A percentile compares a stretch with the other conserved stretches of the same genome.
Conservation (phyloP, 345 rosid species). For the Adansonia digitata region DNA sequence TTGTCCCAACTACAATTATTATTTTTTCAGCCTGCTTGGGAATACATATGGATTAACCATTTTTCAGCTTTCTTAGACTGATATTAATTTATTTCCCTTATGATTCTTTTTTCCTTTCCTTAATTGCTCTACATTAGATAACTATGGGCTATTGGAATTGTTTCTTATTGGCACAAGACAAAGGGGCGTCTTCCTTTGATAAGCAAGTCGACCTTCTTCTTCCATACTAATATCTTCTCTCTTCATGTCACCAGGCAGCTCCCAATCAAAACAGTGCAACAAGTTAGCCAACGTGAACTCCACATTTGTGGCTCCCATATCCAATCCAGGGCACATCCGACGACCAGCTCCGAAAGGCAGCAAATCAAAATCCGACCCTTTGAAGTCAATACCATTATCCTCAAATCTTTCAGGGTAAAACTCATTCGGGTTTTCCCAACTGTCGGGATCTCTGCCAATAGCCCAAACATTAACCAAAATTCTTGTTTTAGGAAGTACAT, state of each 20-base stretch:
- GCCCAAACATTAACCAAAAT: neutral
- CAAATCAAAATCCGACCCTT: neutral
- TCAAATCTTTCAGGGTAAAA: neutral
- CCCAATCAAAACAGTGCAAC: neutral
- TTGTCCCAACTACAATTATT: too few relatives aligned
- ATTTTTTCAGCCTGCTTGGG: too few relatives aligned
- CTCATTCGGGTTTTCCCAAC: neutral
- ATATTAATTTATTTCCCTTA: too few relatives aligned
- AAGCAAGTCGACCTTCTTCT: neutral
- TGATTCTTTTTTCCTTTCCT: too few relatives aligned
- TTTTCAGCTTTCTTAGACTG: too few relatives aligned
- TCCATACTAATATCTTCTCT: neutral
- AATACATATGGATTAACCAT: too few relatives aligned
- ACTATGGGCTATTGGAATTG: neutral
- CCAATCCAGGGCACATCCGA: neutral
- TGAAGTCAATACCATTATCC: neutral
- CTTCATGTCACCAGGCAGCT: neutral
- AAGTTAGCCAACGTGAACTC: constrained; percentile 2
- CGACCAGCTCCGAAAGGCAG: constrained; percentile 1
- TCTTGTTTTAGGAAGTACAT: neutral
- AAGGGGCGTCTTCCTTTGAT: neutral
- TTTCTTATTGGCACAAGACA: neutral
- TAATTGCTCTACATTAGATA: too few relatives aligned
- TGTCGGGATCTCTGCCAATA: neutral
- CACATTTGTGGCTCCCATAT: neutral